These are phyloP conservation scores for Mycena crocata DNA, from an alignment of 768 basidiomycete genomes.

Conservation along the genomic window DNA sequence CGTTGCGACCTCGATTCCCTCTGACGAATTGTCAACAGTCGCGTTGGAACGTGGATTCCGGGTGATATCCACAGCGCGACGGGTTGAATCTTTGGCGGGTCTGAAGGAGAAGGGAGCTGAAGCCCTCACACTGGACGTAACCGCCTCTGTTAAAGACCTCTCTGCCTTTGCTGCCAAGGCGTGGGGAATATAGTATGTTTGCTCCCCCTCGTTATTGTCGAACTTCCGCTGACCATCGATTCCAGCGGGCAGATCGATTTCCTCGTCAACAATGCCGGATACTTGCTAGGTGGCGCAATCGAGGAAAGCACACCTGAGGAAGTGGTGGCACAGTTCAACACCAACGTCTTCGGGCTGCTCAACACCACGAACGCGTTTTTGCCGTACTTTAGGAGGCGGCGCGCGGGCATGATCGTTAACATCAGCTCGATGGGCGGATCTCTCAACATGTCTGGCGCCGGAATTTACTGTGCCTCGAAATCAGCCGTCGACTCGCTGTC, in stretches of 20 bases:
- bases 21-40: not conserved
- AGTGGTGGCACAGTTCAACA: slow-evolving; percentile 40
- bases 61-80: slow-evolving; percentile 48
- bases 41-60: slow-evolving; percentile 40
- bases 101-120: slow-evolving; percentile 41
- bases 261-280: slow-evolving; percentile 49
- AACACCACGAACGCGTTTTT: slow-evolving; percentile 46
- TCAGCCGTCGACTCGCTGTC: slow-evolving; percentile 32
- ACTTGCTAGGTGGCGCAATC: slow-evolving; percentile 40
- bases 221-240: not conserved
- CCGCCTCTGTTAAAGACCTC: slow-evolving; percentile 35
- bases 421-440: slow-evolving; percentile 39
- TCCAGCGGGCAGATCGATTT: slow-evolving; percentile 43
- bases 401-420: slow-evolving; percentile 45
- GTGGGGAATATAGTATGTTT: slow-evolving; percentile 34
- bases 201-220: no score
- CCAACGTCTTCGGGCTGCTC: slow-evolving; percentile 46
- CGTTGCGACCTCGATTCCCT: slow-evolving; percentile 31
- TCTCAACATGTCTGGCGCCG: slow-evolving; percentile 27
- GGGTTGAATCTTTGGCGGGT: slow-evolving; percentile 35
- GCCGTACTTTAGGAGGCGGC: slow-evolving; percentile 45
- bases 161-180: slow-evolving; percentile 37
- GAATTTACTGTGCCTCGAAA: slow-evolving; percentile 45
- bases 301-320: slow-evolving; percentile 38
- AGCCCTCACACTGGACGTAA: slow-evolving; percentile 43